A percentile compares a stretch with the other conserved stretches of the same genome.
Evolutionary conservation across 306 rosid species (phyloP).

Genomic region (Vicia sativa): DNA sequence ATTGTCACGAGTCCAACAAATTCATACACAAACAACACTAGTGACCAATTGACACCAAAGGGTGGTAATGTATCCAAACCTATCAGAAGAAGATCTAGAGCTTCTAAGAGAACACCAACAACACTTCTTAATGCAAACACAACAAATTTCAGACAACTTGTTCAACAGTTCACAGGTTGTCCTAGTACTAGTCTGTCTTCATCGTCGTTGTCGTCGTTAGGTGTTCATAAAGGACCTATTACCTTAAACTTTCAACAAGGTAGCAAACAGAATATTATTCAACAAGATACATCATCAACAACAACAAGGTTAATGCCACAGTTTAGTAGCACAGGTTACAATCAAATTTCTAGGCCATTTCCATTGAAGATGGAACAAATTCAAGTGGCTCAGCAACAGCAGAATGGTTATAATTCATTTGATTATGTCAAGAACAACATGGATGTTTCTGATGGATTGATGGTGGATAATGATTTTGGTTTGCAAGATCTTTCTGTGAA

Average conservation of each 20-base stretch:
- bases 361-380: constrained; percentile 32
- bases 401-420: constrained; percentile 32
- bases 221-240: constrained; percentile 66
- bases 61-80: constrained; percentile 51
- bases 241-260: constrained; percentile 67
- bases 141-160: constrained; percentile 71
- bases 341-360: constrained; percentile 30
- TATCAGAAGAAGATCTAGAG: constrained; percentile 59
- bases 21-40: constrained; percentile 17
- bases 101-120: constrained; percentile 68
- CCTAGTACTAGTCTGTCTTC: constrained; percentile 38
- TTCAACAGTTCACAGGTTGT: constrained; percentile 84
- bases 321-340: constrained; percentile 18
- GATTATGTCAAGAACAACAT: constrained; percentile 28
- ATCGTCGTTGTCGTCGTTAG: constrained; percentile 44
- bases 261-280: constrained; percentile 32
- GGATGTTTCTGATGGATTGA: constrained; percentile 42
- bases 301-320: constrained; percentile 1
- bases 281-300: constrained; percentile 14
- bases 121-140: constrained; percentile 74
- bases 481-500: constrained; percentile 42
- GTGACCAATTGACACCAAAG: constrained; percentile 42
- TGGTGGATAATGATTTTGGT: constrained; percentile 40
- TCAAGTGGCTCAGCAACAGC: constrained; percentile 32
- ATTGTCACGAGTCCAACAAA: constrained; percentile 27